Evolutionary conservation across 2,329 filamentous ascomycete species (phyloP).

Genomic region (Fusarium torreyae): DNA sequence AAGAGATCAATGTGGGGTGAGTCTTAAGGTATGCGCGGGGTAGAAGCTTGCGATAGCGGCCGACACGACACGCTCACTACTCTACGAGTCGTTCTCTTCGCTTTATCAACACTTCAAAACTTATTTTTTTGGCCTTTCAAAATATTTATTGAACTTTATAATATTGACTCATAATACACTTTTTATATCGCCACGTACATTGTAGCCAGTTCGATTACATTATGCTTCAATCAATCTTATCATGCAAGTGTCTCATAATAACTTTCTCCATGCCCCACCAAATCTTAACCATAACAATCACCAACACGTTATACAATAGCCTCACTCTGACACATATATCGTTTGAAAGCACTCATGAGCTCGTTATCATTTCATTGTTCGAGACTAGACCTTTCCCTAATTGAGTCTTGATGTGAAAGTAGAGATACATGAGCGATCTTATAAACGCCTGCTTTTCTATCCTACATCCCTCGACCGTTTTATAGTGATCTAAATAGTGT

Average conservation of each 20-base stretch:
- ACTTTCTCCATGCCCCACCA: conserved; percentile 23
- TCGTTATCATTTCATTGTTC: not conserved
- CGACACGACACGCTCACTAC: not conserved
- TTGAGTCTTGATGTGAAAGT: not conserved
- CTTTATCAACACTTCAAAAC: too few relatives aligned
- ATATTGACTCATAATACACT: not conserved
- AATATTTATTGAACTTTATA: too few relatives aligned
- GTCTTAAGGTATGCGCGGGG: conserved; percentile 34
- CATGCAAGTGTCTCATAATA: conserved; percentile 11
- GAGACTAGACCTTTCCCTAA: not conserved
- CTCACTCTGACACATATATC: not conserved
- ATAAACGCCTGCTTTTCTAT: conserved; percentile 16
- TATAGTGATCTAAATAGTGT: conserved; percentile 37
- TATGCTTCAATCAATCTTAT: not conserved
- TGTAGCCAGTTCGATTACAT: not conserved
- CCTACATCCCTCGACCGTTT: conserved; percentile 22
- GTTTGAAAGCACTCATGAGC: not conserved
- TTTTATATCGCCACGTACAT: not conserved
- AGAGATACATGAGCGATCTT: not conserved
- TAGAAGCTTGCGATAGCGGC: conserved; percentile 37
- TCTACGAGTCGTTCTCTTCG: too few relatives aligned
- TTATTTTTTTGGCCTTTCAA: too few relatives aligned
- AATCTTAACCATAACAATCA: not conserved
- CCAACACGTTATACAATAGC: not conserved
- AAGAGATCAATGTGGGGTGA: conserved; percentile 27